Base-by-base conservation (phyloP, 768 basidiomycete genomes). In the Pluteus cervinus region DNA sequence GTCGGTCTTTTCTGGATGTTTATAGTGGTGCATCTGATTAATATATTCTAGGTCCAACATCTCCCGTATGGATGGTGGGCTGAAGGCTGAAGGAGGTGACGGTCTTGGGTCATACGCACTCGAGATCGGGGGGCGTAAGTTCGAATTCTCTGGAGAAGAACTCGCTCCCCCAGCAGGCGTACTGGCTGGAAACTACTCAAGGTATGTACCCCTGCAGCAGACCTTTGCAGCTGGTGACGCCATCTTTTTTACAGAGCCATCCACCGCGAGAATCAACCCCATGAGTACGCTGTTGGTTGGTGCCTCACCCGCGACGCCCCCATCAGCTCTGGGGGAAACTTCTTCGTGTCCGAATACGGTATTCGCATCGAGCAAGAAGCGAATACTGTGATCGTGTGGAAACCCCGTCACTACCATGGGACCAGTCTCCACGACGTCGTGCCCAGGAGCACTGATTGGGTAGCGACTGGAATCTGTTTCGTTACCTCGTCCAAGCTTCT, bases 131-230 rank as follows among this genome's bases (percentile, higher is more conserved):
- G n/a, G 6, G 2, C 8, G 3, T 18, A n/a, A n/a, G n/a, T 45
- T 48, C 24, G 39, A 25, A 3, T 46, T 50, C 21, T 8, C 37
- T 23, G 22, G 40, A 29, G 46, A 28, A 4, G 34, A 48, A 18
- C 38, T 41, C 9, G 51, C 49, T 9, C 49, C 49, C 16, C 49
- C 49, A 8, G 25, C 44, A 18, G 51, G 43, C 1, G 39, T 48
- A 14, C 25, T 42, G 16, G 48, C 43, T 18, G 17, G 31, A 10
- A 52, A 48, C 39, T 52, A 48, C 30, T 29, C 46, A 1, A 18
- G 42, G 46, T 52, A n/a, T 14, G 15, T 14, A 24, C 29, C 18
- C 7, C n/a, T n/a, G n/a, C n/a, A n/a, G n/a, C n/a, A n/a, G n/a
- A n/a, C 7, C 18, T 29, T 28, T 25, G 8, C 28, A 29, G n/a